These are phyloP conservation scores for Tylopilus sp. DNA, from an alignment of 1,284 basidiomycete species.

Conservation along the genomic window DNA sequence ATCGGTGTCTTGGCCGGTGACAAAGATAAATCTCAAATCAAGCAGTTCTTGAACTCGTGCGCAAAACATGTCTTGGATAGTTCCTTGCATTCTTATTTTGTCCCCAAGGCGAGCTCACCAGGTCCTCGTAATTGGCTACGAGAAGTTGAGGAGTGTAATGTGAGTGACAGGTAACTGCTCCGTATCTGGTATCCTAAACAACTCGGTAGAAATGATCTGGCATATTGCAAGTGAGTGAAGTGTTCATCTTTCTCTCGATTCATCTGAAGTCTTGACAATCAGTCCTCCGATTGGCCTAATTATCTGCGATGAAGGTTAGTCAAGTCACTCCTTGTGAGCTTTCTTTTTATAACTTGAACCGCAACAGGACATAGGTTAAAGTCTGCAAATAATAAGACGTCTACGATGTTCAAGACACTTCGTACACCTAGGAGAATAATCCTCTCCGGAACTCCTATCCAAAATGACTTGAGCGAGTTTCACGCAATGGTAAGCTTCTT, in stretches of 20 bases:
- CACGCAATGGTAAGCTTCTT: constrained; percentile 78
- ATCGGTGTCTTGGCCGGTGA: constrained; percentile 80
- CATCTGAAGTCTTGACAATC: neutral
- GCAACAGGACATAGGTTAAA: constrained; percentile 85
- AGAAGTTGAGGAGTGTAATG: constrained; percentile 83
- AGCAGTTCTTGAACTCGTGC: constrained; percentile 73
- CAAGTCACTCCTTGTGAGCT: neutral
- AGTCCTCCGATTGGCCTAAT: constrained; percentile 90
- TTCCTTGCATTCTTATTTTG: constrained; percentile 4
- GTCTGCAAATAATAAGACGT: constrained; percentile 89
- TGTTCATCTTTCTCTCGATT: neutral
- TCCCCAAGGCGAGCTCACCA: constrained; percentile 66
- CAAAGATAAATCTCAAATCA: constrained; percentile 67
- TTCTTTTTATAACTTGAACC: neutral
- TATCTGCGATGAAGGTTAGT: constrained; percentile 89
- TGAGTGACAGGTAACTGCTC: constrained; percentile 31
- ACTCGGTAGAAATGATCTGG: constrained; percentile 49
- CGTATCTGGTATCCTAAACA: constrained; percentile 4
- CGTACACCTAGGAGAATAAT: constrained; percentile 77
- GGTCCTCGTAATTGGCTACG: constrained; percentile 94
- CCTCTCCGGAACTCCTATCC: constrained; percentile 94
- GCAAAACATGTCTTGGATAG: constrained; percentile 18
- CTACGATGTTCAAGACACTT: constrained; percentile 81
- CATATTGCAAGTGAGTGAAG: constrained; percentile 56
- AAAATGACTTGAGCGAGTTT: constrained; percentile 95